Base-by-base conservation (phyloP, 768 basidiomycete genomes). In the Tricholoma flavovirens region DNA sequence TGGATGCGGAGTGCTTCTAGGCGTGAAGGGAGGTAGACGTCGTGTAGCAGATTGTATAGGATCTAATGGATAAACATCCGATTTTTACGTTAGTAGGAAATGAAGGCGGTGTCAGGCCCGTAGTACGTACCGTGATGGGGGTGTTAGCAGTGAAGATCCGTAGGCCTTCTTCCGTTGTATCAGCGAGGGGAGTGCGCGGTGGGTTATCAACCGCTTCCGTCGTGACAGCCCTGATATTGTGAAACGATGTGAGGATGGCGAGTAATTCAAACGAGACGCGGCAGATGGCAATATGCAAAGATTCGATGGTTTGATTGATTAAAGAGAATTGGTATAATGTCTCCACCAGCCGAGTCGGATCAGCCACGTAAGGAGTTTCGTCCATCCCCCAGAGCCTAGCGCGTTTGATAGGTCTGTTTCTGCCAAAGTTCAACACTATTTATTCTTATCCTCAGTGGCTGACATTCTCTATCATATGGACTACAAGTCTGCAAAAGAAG, bases 401-500 rank as follows among this genome's bases (percentile, higher is more conserved):
- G 5, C 56, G 54, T 45, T 64, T 58, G 21, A 72, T 54, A 8
- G 61, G 59, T 17, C 67, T 64, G n/a, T 57, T 61, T 19, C 60
- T 54, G 29, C 51, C 53, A 26, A 69, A 64, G 33, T 60, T 51
- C 45, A 64, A 15, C 19, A 69, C n/a, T n/a, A n/a, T n/a, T n/a
- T n/a, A n/a, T n/a, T n/a, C n/a, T n/a, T n/a, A n/a, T n/a, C n/a
- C n/a, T n/a, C n/a, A n/a, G n/a, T n/a, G n/a, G n/a, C n/a, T n/a
- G n/a, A n/a, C n/a, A n/a, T n/a, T n/a, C n/a, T n/a, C n/a, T n/a
- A n/a, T n/a, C n/a, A n/a, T n/a, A n/a, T n/a, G n/a, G n/a, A 14
- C 55, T 95, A 95, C 78, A 93, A 91, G 68, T 61, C 75, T 7
- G 82, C 79, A 8, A 96, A 96, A 69, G 89, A 92, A 73, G 82